These are phyloP conservation scores for Ophiognomonia clavigignenti-juglandacearum DNA, from an alignment of 2,329 filamentous ascomycete genomes.

Conservation along the genomic window DNA sequence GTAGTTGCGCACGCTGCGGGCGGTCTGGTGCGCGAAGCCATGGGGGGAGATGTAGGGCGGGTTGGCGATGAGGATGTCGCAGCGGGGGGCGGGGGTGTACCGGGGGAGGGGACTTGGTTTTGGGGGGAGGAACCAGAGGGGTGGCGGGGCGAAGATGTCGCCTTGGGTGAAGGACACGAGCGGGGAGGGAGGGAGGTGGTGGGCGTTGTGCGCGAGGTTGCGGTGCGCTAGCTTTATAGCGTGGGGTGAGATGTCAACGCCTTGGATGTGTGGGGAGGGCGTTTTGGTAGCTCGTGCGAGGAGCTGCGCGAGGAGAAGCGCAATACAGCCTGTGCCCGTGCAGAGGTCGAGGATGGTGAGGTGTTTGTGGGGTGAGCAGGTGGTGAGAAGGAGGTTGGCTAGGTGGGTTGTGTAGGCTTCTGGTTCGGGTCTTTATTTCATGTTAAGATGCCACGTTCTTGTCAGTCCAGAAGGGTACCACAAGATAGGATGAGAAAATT, in stretches of 20 bases:
- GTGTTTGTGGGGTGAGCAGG: slow-evolving; percentile 1
- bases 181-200: slow-evolving; percentile 19
- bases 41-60: slow-evolving; percentile 79
- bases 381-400: slow-evolving; percentile 34
- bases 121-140: too few species aligned
- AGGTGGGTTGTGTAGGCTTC: slow-evolving; percentile 62
- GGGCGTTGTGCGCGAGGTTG: slow-evolving; percentile 55
- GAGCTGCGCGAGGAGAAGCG: slow-evolving; percentile 66
- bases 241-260: slow-evolving; percentile 65
- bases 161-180: slow-evolving; percentile 16
- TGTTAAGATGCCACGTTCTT: slow-evolving; percentile 5
- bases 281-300: slow-evolving; percentile 31
- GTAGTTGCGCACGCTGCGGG: slow-evolving; percentile 70
- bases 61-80: slow-evolving; percentile 76
- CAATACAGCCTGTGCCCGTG: slow-evolving; percentile 86
- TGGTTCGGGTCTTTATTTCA: slow-evolving; percentile 55
- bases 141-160: too few species aligned
- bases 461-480: not conserved
- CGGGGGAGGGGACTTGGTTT: too few species aligned
- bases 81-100: slow-evolving; percentile 8
- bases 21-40: slow-evolving; percentile 58
- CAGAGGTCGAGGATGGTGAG: slow-evolving; percentile 80
- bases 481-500: not conserved
- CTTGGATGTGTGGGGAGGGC: slow-evolving; percentile 47
- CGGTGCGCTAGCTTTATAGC: slow-evolving; percentile 61